Base-by-base conservation (phyloP, 2,329 filamentous ascomycete species). In the Chalaropsis ovoidea region DNA sequence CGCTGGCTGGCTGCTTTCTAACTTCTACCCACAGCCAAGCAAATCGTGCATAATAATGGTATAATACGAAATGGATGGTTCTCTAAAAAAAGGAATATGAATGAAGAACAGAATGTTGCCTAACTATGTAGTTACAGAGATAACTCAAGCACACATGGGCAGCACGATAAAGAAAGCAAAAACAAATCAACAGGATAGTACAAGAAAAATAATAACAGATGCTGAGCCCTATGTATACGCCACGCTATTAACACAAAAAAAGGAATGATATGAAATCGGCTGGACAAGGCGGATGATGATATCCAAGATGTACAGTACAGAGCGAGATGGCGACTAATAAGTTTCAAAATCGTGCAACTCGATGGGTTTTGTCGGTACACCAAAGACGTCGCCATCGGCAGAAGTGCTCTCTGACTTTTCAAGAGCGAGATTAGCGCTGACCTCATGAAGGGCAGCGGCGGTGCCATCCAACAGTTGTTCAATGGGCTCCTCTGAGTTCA, bases 381-480 rank as follows among this genome's bases (percentile, higher is more conserved):
- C 66, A 43, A 67, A 67, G 11, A 67, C 66, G 42, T 67, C 66
- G 17, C 63, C 63, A 47, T 67, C 66, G 10, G 31, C 47, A 47
- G 17, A 19, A 43, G 54, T 60, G 35, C 39, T 65, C 15, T 49
- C 60, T 31, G 65, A 63, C 41, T 41, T 43, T 8, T 65, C 47
- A 27, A 43, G n/a, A 15, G 24, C 52, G 41, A 65, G 49, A 19
- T 64, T 58, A 31, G 49, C 15, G 15, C 15, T 43, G 24, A 62
- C 66, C 11, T 56, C 47, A 8, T 56, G 41, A 7, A 67, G 47
- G 6, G 49, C 58, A 39, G 47, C 63, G 1, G 62, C 61, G 47
- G 58, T 61, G 7, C 43, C 47, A 19, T 60, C 58, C 7, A 62
- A 19, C 5, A 67, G 22, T n/a, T 67, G 66, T 6, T 45, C 60